Evolutionary conservation across 352 stramenopile species (phyloP).

Genomic region (Phytophthora palmivora): DNA sequence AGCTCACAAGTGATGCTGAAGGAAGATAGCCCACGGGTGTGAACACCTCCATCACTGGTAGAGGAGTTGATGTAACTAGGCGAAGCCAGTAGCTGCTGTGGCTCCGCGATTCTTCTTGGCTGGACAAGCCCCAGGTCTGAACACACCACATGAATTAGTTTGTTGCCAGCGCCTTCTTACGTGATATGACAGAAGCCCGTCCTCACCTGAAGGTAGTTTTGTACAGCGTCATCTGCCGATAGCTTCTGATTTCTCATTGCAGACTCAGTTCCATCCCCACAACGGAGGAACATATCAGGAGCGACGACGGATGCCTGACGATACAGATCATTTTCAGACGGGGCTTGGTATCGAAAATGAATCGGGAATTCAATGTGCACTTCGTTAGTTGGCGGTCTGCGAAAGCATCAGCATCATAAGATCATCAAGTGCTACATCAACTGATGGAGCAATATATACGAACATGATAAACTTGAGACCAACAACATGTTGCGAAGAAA

Average conservation of each 20-base stretch:
- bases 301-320: conserved; percentile 47
- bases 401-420: conserved; percentile 1
- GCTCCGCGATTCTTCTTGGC: conserved; percentile 2
- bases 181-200: neutral
- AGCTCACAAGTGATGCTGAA: conserved; percentile 48
- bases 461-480: conserved; percentile 54
- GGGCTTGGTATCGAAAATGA: conserved; percentile 70
- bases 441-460: conserved; percentile 10
- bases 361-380: conserved; percentile 55
- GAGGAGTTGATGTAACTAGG: conserved; percentile 27
- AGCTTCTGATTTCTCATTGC: neutral
- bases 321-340: conserved; percentile 47
- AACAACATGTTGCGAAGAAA: conserved; percentile 63
- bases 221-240: conserved; percentile 6
- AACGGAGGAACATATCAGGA: conserved; percentile 57
- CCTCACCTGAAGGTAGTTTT: conserved; percentile 32
- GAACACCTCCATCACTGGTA: conserved; percentile 29
- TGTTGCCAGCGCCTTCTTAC: neutral
- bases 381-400: conserved; percentile 21
- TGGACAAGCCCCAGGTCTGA: conserved; percentile 23
- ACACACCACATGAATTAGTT: conserved; percentile 14
- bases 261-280: conserved; percentile 8
- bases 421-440: neutral
- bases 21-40: conserved; percentile 58
- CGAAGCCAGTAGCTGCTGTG: conserved; percentile 32